phyloP scores from a whole-genome alignment of 805 yeast species.

The Candida krabiensis region DNA sequence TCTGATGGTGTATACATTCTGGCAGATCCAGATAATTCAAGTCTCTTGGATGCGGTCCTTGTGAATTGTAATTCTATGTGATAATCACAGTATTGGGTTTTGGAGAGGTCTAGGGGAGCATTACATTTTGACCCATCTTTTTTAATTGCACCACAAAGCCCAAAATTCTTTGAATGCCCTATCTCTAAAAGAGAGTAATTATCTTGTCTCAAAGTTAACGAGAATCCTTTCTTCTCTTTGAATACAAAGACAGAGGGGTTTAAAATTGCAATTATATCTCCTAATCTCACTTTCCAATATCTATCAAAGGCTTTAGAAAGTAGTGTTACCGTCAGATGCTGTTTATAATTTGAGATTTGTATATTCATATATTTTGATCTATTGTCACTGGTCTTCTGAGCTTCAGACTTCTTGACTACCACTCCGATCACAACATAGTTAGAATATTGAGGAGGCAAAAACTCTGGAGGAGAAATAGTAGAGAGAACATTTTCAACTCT shows the following conservation, averaged over 20 bases:
- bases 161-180: slow-evolving; percentile 69
- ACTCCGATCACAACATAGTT: slow-evolving; percentile 85
- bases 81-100: slow-evolving; percentile 62
- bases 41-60: slow-evolving; percentile 56
- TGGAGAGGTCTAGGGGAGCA: slow-evolving; percentile 56
- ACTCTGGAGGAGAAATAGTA: slow-evolving; percentile 67
- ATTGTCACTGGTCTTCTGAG: slow-evolving; percentile 43
- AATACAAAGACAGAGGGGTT: slow-evolving; percentile 64
- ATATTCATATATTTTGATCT: slow-evolving; percentile 56
- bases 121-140: slow-evolving; percentile 55
- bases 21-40: slow-evolving; percentile 70
- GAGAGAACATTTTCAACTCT: slow-evolving; percentile 61
- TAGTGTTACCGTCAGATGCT: slow-evolving; percentile 57
- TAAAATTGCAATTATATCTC: slow-evolving; percentile 70
- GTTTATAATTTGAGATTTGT: slow-evolving; percentile 66
- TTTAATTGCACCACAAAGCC: slow-evolving; percentile 55
- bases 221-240: slow-evolving; percentile 41
- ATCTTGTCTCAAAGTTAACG: slow-evolving; percentile 52
- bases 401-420: slow-evolving; percentile 54
- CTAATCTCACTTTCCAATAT: slow-evolving; percentile 72
- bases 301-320: slow-evolving; percentile 67
- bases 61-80: slow-evolving; percentile 63
- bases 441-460: slow-evolving; percentile 62
- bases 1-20: slow-evolving; percentile 57
- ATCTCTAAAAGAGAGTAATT: slow-evolving; percentile 63